Evolutionary conservation across 2,329 filamentous ascomycete genomes (phyloP).

Genomic region (Diaporthe eres): DNA sequence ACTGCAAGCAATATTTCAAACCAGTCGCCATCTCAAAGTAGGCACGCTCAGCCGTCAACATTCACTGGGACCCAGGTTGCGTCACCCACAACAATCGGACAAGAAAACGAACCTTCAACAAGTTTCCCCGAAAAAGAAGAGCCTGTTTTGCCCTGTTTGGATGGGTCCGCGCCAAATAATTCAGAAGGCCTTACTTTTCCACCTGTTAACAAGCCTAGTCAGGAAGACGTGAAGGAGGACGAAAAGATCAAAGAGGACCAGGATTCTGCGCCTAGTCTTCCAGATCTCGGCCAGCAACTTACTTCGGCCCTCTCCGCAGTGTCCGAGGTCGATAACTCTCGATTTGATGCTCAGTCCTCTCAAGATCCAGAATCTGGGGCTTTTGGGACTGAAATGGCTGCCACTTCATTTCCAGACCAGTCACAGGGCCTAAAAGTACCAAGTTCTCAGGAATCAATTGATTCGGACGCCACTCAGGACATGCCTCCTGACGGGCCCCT

Average conservation of each 20-base stretch:
- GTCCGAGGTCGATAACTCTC: constrained; percentile 6
- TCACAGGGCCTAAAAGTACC: constrained; percentile 4
- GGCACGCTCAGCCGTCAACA: not conserved
- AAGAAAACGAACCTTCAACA: not conserved
- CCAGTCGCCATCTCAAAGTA: constrained; percentile 29
- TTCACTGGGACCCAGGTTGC: constrained; percentile 17
- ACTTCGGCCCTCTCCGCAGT: constrained; percentile 4
- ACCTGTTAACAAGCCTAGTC: not conserved
- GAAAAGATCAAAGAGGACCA: not conserved
- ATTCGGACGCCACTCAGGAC: constrained; percentile 32
- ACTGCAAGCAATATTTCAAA: constrained; percentile 39
- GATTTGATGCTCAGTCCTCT: constrained; percentile 19
- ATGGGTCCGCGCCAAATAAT: not conserved
- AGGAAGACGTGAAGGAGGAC: not conserved
- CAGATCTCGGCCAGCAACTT: constrained; percentile 24
- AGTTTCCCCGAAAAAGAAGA: not conserved
- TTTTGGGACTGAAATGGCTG: constrained; percentile 12
- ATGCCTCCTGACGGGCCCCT: constrained; percentile 35
- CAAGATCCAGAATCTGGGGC: constrained; percentile 26
- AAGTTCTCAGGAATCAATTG: constrained; percentile 35
- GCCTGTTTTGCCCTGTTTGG: not conserved
- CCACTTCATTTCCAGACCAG: constrained; percentile 9
- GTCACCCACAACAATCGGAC: constrained; percentile 10
- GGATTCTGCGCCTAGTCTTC: not conserved
- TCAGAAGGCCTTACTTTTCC: not conserved